phyloP scores from a whole-genome alignment of 164 flowering plant genomes.

The Santalum album region DNA sequence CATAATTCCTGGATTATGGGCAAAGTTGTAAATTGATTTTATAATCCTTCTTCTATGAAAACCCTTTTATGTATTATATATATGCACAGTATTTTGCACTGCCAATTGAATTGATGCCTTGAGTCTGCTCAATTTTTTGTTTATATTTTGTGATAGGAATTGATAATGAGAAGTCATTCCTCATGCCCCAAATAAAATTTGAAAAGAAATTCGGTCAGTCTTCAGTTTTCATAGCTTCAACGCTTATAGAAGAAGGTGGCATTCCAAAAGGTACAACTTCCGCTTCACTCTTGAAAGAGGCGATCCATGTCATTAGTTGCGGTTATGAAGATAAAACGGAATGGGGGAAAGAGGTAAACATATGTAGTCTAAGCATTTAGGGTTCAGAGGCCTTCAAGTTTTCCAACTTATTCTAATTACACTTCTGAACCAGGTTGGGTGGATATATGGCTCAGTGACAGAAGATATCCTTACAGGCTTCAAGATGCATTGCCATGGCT shows the following conservation, averaged over 20 bases:
- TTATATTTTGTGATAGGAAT: conserved; percentile 35
- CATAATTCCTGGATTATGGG: too few species aligned
- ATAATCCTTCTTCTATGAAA: too few species aligned
- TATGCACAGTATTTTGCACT: too few species aligned
- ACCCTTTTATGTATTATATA: too few species aligned
- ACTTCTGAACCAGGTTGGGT: conserved; percentile 46
- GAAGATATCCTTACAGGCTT: conserved; percentile 76
- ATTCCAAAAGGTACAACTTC: conserved; percentile 30
- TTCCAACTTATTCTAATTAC: neutral
- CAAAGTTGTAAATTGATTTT: too few species aligned
- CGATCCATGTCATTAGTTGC: conserved; percentile 72
- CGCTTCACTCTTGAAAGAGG: conserved; percentile 55
- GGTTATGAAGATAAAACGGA: conserved; percentile 75
- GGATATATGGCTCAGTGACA: conserved; percentile 78
- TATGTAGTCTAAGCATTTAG: neutral
- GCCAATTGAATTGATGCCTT: too few species aligned
- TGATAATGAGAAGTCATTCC: too few species aligned
- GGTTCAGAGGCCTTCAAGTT: neutral
- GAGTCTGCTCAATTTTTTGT: too few species aligned
- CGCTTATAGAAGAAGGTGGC: conserved; percentile 58
- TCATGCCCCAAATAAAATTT: conserved; percentile 37
- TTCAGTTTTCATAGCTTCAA: conserved; percentile 55
- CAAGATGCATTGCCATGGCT: conserved; percentile 80
- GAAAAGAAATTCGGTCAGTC: conserved; percentile 69
- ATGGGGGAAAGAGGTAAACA: conserved; percentile 68